Evolutionary conservation across 352 stramenopile genomes (phyloP).

Genomic region (Blastocystis sp.): DNA sequence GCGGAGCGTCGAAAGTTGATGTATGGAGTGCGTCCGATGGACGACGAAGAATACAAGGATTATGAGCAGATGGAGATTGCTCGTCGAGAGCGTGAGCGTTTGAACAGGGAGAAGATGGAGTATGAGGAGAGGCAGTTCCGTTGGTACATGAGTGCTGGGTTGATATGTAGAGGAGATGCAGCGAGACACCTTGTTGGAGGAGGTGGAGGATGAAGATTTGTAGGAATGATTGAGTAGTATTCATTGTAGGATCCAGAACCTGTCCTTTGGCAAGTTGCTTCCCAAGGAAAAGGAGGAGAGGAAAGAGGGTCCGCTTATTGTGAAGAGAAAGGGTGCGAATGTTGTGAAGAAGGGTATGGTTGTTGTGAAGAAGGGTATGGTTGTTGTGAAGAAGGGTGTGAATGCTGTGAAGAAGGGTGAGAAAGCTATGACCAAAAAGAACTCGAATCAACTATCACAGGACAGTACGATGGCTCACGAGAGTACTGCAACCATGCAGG

Average conservation of each 20-base stretch:
- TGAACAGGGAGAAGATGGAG: background rate
- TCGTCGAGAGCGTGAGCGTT: background rate
- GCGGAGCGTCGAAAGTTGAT: constrained; percentile 29
- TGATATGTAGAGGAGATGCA: background rate
- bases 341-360: too few relatives aligned
- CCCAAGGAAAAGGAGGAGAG: too few relatives aligned
- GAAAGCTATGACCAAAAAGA: too few relatives aligned
- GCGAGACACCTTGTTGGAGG: background rate
- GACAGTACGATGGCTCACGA: too few relatives aligned
- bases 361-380: too few relatives aligned
- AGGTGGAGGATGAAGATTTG: background rate
- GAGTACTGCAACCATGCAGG: too few relatives aligned
- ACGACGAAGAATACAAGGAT: constrained; percentile 45
- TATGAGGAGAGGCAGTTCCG: background rate
- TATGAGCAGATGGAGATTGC: constrained; percentile 42
- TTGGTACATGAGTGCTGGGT: background rate
- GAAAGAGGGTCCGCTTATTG: too few relatives aligned
- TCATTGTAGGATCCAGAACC: background rate
- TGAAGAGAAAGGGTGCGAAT: too few relatives aligned
- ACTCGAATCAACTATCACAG: too few relatives aligned
- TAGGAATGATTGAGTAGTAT: background rate
- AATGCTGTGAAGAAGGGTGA: too few relatives aligned
- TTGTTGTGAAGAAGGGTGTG: too few relatives aligned
- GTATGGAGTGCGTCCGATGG: constrained; percentile 47
- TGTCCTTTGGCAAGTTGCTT: background rate